Evolutionary conservation across 2,329 filamentous ascomycete genomes (phyloP), one percentile per base, ranked within the genome.

Genomic region (Penicillium sp.): DNA sequence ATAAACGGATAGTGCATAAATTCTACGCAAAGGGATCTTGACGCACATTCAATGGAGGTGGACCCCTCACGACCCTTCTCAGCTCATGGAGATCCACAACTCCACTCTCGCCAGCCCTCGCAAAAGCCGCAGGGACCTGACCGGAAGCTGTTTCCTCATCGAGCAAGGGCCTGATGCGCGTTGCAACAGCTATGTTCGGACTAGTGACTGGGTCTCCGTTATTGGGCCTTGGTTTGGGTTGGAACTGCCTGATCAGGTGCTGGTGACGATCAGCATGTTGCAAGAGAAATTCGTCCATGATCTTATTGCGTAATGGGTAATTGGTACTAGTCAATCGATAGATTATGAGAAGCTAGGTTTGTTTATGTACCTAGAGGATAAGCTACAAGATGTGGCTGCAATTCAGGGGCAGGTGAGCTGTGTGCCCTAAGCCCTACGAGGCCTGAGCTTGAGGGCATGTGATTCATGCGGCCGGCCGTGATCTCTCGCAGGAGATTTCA

Each of bases 21-120:
- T 33, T 33, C 9, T 13, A 39, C 5, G 16, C n/a, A 5, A 39
- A 23, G 18, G 8, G 23, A 23, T 13, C 9, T 18, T 23, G 28
- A 51, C 54, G 53, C 2, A 59, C 57, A 50, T 57, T 59, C 47
- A 57, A 39, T 9, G 48, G 44, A 4, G 52, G 57, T 21, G 53
- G 43, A 7, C 49, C 52, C 36, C 53, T 29, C 2, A 57, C 53
- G 3, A 53, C 53, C 33, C 53, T 42, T 26, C 47, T 45, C 44
- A 56, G 16, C 43, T 56, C 49, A 50, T 59, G 53, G 13, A 59
- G 44, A 53, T 57, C 53, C 41, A 59, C 42, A 10, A 52, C 52
- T 24, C 52, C 49, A 49, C 33, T 52, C 13, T 47, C 49, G 6
- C 34, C 45, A 10, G 10, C 4, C 1, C 57, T 52, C 18, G 54